A percentile compares a stretch with the other conserved stretches of the same genome.
Conservation (phyloP, 495 filamentous ascomycete genomes). For the Aspergillus olivimuriae region DNA sequence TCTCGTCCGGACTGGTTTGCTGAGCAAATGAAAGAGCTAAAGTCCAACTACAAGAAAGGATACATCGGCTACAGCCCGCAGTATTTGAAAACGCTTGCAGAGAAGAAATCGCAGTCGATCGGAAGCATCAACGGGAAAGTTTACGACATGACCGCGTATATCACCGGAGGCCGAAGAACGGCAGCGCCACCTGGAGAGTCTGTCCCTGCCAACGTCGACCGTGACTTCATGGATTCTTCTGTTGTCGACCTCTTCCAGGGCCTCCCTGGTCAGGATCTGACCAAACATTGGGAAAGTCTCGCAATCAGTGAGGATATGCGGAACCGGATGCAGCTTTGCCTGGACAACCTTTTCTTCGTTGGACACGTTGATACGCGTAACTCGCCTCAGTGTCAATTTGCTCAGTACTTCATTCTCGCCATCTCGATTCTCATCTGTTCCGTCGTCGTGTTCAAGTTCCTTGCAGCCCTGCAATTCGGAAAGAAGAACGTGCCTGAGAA, state of each 20-base stretch:
- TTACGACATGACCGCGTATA: constrained; percentile 88
- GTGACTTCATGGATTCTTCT: constrained; percentile 74
- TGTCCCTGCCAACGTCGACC: constrained; percentile 45
- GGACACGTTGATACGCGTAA: constrained; percentile 90
- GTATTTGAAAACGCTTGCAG: constrained; percentile 63
- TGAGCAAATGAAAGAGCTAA: constrained; percentile 73
- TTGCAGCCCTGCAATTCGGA: constrained; percentile 90
- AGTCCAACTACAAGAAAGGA: constrained; percentile 76
- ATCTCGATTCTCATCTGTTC: constrained; percentile 73
- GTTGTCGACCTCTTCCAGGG: constrained; percentile 74
- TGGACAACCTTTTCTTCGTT: constrained; percentile 94
- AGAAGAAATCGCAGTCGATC: constrained; percentile 56
- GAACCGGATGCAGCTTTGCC: constrained; percentile 69
- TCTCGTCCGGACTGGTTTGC: constrained; percentile 84
- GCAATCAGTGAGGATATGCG: constrained; percentile 47
- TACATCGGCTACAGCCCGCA: constrained; percentile 77
- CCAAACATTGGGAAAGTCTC: constrained; percentile 72
- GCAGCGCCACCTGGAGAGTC: constrained; percentile 45
- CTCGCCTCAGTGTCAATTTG: constrained; percentile 77
- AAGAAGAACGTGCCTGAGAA: constrained; percentile 89
- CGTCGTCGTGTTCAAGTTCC: constrained; percentile 93
- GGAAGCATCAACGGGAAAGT: constrained; percentile 75
- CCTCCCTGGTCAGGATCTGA: constrained; percentile 71
- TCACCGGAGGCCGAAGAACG: constrained; percentile 65
- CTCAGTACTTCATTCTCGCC: constrained; percentile 86